A percentile compares a stretch with the other conserved stretches of the same genome.
phyloP scores from a whole-genome alignment of 2,329 filamentous ascomycete genomes.

The Aureobasidium sp. region DNA sequence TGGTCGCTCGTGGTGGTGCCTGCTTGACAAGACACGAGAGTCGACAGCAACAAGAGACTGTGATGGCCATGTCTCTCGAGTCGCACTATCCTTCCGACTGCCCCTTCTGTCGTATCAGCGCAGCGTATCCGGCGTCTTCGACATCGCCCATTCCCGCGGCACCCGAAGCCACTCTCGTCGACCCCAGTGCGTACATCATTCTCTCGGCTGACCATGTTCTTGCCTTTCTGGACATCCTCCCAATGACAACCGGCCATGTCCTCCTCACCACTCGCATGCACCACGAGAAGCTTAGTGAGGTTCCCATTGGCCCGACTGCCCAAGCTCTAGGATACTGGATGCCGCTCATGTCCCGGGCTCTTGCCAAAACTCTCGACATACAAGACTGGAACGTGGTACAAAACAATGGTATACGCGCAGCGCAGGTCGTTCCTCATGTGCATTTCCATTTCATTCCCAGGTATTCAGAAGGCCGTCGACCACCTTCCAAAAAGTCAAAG shows the following conservation, averaged over 20 bases:
- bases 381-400: conserved; percentile 94
- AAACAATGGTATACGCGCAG: conserved; percentile 83
- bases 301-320: conserved; percentile 31
- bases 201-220: conserved; percentile 71
- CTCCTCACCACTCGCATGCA: conserved; percentile 74
- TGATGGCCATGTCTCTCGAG: conserved; percentile 16
- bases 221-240: conserved; percentile 90
- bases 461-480: conserved; percentile 44
- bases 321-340: conserved; percentile 46
- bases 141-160: conserved; percentile 24
- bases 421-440: conserved; percentile 86
- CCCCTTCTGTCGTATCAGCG: conserved; percentile 53
- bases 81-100: conserved; percentile 41
- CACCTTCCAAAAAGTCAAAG: conserved; percentile 35
- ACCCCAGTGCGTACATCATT: conserved; percentile 51
- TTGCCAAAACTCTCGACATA: conserved; percentile 62
- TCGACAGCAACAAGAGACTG: too few relatives aligned
- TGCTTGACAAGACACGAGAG: too few relatives aligned
- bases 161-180: conserved; percentile 29
- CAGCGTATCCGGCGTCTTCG: conserved; percentile 39
- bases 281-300: conserved; percentile 68
- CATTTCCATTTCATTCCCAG: conserved; percentile 93
- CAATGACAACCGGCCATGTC: conserved; percentile 74
- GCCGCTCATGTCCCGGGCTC: conserved; percentile 63
- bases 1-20: too few relatives aligned